These are phyloP conservation scores for Acidiella bohemica DNA, from an alignment of 495 filamentous ascomycete species.

Conservation along the genomic window DNA sequence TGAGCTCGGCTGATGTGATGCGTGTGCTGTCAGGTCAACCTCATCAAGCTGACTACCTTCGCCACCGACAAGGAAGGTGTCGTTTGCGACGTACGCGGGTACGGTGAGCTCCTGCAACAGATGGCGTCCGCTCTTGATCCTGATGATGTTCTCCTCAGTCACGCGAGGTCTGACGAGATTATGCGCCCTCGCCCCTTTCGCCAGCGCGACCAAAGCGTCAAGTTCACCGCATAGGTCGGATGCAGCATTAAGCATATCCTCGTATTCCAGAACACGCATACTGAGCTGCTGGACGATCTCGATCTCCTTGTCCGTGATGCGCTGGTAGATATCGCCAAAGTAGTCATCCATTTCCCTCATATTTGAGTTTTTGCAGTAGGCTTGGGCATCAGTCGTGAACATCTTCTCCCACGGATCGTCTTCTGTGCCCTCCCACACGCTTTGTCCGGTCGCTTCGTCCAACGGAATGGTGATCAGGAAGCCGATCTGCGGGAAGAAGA, in stretches of 20 bases:
- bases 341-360: constrained; percentile 75
- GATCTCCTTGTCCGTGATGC: constrained; percentile 82
- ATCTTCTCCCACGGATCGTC: constrained; percentile 59
- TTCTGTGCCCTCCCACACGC: constrained; percentile 49
- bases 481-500: constrained; percentile 83
- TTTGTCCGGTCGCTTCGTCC: constrained; percentile 45
- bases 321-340: constrained; percentile 71
- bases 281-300: constrained; percentile 74
- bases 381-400: constrained; percentile 57
- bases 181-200: constrained; percentile 63
- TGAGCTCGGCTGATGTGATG: neutral
- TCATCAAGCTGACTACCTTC: constrained; percentile 18
- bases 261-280: constrained; percentile 55
- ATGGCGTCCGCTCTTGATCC: constrained; percentile 74
- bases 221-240: constrained; percentile 77
- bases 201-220: constrained; percentile 61
- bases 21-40: neutral
- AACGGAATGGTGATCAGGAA: constrained; percentile 69
- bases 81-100: constrained; percentile 73
- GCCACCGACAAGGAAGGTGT: constrained; percentile 59
- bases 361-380: constrained; percentile 75
- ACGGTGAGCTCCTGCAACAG: constrained; percentile 82
- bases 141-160: constrained; percentile 55
- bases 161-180: constrained; percentile 58
- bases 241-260: constrained; percentile 48